Evolutionary conservation across 2,329 filamentous ascomycete species (phyloP), one percentile per base, ranked within the genome.

Genomic region (Pyricularia sp.): DNA sequence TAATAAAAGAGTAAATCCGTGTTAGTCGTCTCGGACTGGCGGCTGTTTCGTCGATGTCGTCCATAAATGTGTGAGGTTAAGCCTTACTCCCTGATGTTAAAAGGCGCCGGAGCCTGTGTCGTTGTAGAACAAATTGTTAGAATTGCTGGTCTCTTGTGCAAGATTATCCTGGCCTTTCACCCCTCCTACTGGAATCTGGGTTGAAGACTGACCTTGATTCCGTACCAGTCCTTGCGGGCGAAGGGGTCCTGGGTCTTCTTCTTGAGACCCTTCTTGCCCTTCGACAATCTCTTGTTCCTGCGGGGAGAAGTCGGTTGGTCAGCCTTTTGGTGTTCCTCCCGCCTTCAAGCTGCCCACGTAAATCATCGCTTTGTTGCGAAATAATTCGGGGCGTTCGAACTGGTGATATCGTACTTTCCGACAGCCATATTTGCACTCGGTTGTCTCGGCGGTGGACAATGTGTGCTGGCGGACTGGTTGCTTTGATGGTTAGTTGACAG

Each of bases 201-300:
- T 20, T 61, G 55, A n/a, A 26, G 17, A 71, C 85, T 76, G 79
- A 92, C 91, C 90, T 98, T 98, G 85, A 99, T 90, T 79, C 91
- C 92, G 87, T 94, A 99, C 92, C 96, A 98, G 83, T 98, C 95
- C 89, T 99, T 99, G 82, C 94, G 92, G 79, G 94, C 89, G 88
- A 98, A 98, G 79, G 95, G 94, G 84, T 99, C 95, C 78, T 91
- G 86, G 79, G 94, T 94, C 87, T 94, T 94, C 94, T 99, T 98
- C 93, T 98, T 98, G 82, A 98, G 88, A 84, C 95, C 94, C 90
- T 99, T 99, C 93, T 98, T 99, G 87, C 95, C 95, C 90, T 99
- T 99, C 76, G 95, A 98, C 87, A 99, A 90, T 89, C 95, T 93
- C 93, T 99, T 99, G 91, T 99, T 99, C 92, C 91, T 93, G 77